Percentiles rank a stretch among this genome's conserved stretches.
Conservation (phyloP, 225 moss, liverwort and hornwort genomes). For the Climacium dendroides region DNA sequence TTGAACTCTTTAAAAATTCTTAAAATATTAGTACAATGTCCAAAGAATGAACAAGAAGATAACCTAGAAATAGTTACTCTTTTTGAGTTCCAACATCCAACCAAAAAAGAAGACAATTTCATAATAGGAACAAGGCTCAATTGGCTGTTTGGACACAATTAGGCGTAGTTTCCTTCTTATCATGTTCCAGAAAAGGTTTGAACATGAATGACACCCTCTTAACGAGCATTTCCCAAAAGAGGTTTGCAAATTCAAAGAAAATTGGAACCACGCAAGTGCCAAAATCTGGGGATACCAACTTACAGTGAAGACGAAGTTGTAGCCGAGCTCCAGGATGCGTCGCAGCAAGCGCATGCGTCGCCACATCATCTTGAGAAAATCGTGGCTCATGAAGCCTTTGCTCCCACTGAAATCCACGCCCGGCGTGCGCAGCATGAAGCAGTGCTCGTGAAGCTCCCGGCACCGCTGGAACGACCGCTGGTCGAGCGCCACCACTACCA, state of each 20-base stretch:
- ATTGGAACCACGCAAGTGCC: neutral
- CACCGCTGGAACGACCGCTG: slow-evolving; percentile 49
- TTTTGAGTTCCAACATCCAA: neutral
- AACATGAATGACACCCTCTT: neutral
- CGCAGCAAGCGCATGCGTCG: slow-evolving; percentile 57
- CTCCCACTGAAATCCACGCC: slow-evolving; percentile 77
- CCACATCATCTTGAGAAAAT: slow-evolving; percentile 97
- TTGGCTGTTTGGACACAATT: neutral
- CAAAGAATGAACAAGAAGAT: neutral
- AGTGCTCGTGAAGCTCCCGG: slow-evolving; percentile 51
- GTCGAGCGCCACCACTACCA: slow-evolving; percentile 69
- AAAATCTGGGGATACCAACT: neutral
- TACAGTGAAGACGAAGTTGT: slow-evolving; percentile 77
- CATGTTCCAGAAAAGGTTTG: neutral
- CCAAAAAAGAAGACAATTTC: neutral
- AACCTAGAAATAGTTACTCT: too few relatives aligned
- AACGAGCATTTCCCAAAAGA: neutral
- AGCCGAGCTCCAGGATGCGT: slow-evolving; percentile 63
- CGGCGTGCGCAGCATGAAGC: slow-evolving; percentile 42
- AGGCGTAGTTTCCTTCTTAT: neutral
- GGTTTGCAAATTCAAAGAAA: neutral
- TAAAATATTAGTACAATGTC: too few relatives aligned
- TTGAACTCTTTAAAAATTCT: neutral
- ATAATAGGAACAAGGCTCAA: neutral
- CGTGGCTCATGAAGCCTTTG: slow-evolving; percentile 65